Evolutionary conservation across 345 rosid genomes (phyloP).

Genomic region (Luvunga scandens): DNA sequence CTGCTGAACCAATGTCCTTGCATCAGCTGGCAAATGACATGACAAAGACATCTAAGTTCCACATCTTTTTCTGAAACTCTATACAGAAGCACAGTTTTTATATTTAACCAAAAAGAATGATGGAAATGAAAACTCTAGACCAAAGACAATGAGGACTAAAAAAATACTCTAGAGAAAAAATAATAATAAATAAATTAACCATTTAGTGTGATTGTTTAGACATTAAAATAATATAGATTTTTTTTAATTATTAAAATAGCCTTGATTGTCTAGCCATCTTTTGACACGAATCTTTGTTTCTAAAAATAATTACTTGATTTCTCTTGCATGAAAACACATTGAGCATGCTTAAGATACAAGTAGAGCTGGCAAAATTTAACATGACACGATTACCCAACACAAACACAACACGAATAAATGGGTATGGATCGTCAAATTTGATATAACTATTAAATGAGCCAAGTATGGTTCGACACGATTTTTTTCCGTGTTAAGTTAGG

Average conservation of each 20-base stretch:
- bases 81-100: neutral
- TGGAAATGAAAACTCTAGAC: neutral
- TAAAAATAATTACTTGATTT: neutral
- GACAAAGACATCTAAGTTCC: constrained; percentile 8
- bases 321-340: neutral
- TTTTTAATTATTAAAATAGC: neutral
- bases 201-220: neutral
- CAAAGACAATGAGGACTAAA: neutral
- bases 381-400: too few relatives aligned
- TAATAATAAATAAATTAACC: neutral
- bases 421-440: too few relatives aligned
- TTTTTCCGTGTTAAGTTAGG: too few relatives aligned
- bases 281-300: neutral
- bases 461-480: too few relatives aligned
- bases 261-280: neutral
- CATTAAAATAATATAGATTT: neutral
- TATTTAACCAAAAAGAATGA: neutral
- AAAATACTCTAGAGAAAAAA: neutral
- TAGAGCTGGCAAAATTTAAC: too few relatives aligned
- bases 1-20: constrained; percentile 95
- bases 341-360: neutral
- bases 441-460: too few relatives aligned
- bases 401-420: too few relatives aligned
- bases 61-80: neutral
- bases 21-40: constrained; percentile 68